phyloP scores from a whole-genome alignment of 1,139 yeast genomes.

The Taphrina betulina region DNA sequence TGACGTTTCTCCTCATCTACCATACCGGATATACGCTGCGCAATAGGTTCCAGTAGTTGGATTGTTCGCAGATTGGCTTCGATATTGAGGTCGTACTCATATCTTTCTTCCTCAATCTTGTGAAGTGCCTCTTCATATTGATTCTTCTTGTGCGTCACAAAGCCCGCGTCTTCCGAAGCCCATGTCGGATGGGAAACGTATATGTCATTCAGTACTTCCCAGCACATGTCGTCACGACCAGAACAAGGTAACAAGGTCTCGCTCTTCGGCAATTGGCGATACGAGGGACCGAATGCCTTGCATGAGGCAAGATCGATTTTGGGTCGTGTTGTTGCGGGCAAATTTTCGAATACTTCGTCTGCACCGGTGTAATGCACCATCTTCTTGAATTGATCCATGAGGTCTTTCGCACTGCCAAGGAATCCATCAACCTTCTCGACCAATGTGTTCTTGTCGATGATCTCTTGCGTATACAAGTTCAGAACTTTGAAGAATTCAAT shows the following conservation, averaged over 20 bases:
- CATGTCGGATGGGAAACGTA: slow-evolving; percentile 99
- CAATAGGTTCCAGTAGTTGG: slow-evolving; percentile 91
- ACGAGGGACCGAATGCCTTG: slow-evolving; percentile 80
- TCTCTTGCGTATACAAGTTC: slow-evolving; percentile 83
- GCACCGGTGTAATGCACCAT: slow-evolving; percentile 78
- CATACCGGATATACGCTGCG: slow-evolving; percentile 92
- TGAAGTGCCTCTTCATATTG: slow-evolving; percentile 94
- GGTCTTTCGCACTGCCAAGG: slow-evolving; percentile 74
- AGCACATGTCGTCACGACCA: slow-evolving; percentile 98
- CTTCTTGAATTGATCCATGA: slow-evolving; percentile 84
- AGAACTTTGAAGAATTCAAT: slow-evolving; percentile 85
- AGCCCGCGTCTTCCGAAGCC: slow-evolving; percentile 99
- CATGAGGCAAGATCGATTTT: slow-evolving; percentile 84
- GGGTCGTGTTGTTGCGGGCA: slow-evolving; percentile 76
- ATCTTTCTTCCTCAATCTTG: slow-evolving; percentile 95
- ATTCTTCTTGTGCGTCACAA: slow-evolving; percentile 94
- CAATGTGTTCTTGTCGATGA: slow-evolving; percentile 76
- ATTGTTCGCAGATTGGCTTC: slow-evolving; percentile 93
- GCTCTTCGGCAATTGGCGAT: slow-evolving; percentile 86
- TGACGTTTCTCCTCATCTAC: slow-evolving; percentile 79
- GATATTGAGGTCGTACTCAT: slow-evolving; percentile 92
- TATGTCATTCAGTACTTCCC: slow-evolving; percentile 97
- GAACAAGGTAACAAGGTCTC: slow-evolving; percentile 98
- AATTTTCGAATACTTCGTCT: slow-evolving; percentile 70
- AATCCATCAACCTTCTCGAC: slow-evolving; percentile 84